Conservation (phyloP, 148 eudicot genomes). For the Amaranthus hypochondriacus region DNA sequence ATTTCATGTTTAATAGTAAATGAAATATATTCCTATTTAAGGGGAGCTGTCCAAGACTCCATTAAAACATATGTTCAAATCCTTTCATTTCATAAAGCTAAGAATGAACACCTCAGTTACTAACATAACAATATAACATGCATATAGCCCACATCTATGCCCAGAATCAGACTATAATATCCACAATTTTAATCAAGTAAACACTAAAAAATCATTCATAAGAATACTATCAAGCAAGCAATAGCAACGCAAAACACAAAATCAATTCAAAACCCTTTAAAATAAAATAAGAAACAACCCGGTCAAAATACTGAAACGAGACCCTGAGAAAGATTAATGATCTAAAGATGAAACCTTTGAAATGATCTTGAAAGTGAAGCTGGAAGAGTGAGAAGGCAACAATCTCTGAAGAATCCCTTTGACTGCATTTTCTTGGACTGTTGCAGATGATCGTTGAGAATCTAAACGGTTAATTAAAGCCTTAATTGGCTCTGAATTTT, state of each 20-base stretch:
- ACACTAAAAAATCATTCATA: background rate
- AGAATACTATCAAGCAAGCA: background rate
- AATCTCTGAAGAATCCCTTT: slow-evolving; percentile 63
- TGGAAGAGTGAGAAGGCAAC: slow-evolving; percentile 64
- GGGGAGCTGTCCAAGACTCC: too few relatives aligned
- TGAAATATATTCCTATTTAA: too few relatives aligned
- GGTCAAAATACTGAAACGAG: too few relatives aligned
- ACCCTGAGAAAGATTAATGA: background rate
- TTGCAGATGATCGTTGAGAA: slow-evolving; percentile 39
- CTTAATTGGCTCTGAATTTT: slow-evolving; percentile 37
- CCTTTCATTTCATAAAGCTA: too few relatives aligned
- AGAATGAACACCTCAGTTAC: background rate
- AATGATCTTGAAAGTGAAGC: slow-evolving; percentile 60
- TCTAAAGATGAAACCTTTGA: slow-evolving; percentile 41
- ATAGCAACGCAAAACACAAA: background rate
- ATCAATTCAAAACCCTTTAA: background rate
- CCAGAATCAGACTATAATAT: background rate
- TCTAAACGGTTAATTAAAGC: slow-evolving; percentile 45
- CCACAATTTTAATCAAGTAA: background rate
- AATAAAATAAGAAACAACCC: background rate
- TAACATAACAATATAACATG: background rate
- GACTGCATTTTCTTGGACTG: slow-evolving; percentile 61
- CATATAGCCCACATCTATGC: background rate
- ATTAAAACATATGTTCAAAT: too few relatives aligned
- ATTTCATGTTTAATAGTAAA: too few relatives aligned